These are phyloP conservation scores for Aspergillus puulaauensis DNA, from an alignment of 2,329 filamentous ascomycete species.

Conservation along the genomic window DNA sequence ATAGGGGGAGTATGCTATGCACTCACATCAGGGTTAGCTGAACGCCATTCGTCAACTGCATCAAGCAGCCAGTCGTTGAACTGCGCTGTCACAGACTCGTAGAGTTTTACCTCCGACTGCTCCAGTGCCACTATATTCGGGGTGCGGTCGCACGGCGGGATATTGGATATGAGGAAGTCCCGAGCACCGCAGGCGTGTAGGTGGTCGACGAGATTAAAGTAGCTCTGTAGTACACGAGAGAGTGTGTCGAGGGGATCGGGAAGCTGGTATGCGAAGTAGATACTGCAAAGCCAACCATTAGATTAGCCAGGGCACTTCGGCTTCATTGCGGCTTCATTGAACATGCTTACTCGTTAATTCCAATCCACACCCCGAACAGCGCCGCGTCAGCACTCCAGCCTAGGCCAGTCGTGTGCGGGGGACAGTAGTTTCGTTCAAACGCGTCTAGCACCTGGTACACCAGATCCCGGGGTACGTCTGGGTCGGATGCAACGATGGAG, in stretches of 20 bases:
- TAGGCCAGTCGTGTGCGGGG: background rate
- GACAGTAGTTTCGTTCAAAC: background rate
- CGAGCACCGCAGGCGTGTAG: constrained; percentile 8
- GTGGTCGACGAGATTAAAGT: background rate
- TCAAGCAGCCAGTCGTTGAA: background rate
- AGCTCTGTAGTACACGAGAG: background rate
- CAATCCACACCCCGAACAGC: background rate
- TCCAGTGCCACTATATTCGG: background rate
- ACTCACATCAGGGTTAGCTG: background rate
- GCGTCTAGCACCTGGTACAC: background rate
- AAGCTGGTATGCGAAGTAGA: background rate
- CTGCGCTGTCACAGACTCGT: background rate
- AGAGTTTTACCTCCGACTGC: background rate
- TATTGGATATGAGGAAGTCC: constrained; percentile 1
- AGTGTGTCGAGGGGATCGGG: background rate
- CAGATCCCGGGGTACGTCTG: background rate
- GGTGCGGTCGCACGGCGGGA: constrained; percentile 3
- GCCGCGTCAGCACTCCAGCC: background rate
- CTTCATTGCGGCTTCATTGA: background rate
- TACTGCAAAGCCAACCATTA: background rate
- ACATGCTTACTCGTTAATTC: background rate
- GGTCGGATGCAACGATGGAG: background rate
- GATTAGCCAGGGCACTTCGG: background rate
- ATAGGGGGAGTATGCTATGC: background rate
- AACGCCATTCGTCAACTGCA: background rate